These are phyloP conservation scores for Osmanthus fragrans DNA, from an alignment of 257 asterid genomes.

Conservation along the genomic window DNA sequence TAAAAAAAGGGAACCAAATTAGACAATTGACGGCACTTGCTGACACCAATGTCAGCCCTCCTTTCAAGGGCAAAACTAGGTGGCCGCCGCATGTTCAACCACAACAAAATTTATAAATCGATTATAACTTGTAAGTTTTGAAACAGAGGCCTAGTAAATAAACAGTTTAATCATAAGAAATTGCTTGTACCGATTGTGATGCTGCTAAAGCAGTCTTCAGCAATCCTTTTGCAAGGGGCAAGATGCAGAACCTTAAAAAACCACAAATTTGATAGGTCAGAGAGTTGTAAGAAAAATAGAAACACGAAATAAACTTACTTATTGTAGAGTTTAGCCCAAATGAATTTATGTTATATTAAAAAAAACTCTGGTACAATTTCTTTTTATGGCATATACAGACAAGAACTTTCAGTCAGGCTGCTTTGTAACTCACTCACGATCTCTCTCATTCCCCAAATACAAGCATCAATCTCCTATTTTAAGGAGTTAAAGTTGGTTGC, in stretches of 20 bases:
- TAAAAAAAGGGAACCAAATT: no score
- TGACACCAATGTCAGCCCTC: no score
- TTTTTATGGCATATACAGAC: neutral
- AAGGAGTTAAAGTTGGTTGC: neutral
- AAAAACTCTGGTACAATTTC: neutral
- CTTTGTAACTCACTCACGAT: neutral
- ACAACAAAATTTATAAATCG: no score
- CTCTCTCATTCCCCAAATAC: neutral
- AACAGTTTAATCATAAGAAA: conserved; percentile 6
- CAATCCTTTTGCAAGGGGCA: conserved; percentile 56
- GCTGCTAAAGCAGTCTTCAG: conserved; percentile 31
- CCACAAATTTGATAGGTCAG: neutral
- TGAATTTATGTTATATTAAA: neutral
- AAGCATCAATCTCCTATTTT: neutral
- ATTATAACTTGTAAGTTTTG: no score
- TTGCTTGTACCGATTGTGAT: conserved; percentile 49
- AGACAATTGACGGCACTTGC: no score
- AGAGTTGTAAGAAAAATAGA: neutral
- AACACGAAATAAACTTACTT: neutral
- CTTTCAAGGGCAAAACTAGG: no score
- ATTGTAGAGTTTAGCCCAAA: neutral
- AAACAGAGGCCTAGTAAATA: neutral
- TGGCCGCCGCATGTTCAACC: no score
- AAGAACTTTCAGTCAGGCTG: neutral
- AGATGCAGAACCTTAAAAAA: conserved; percentile 58